phyloP scores from a whole-genome alignment of 2,329 filamentous ascomycete genomes.

The Graphium sp. region DNA sequence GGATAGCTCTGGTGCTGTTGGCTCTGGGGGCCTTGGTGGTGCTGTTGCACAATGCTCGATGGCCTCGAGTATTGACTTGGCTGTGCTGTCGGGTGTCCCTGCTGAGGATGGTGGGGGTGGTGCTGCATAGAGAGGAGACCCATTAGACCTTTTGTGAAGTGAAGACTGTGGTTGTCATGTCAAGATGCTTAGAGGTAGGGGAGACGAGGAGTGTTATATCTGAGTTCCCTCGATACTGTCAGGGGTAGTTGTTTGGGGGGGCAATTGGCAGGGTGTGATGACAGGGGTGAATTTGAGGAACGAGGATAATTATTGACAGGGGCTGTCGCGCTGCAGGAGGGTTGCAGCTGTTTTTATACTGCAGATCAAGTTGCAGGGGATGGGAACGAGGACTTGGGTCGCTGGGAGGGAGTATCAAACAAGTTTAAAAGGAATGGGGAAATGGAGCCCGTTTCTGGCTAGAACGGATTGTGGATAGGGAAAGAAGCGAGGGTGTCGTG shows the following conservation, averaged over 20 bases:
- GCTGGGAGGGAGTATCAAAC: too few relatives aligned
- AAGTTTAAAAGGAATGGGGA: too few relatives aligned
- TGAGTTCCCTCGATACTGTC: conserved; percentile 23
- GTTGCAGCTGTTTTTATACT: too few relatives aligned
- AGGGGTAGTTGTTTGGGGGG: conserved; percentile 19
- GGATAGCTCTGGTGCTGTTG: conserved; percentile 53
- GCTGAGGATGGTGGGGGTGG: conserved; percentile 46
- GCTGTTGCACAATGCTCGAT: conserved; percentile 57
- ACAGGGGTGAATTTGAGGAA: neutral
- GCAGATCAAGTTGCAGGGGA: too few relatives aligned
- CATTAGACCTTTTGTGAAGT: conserved; percentile 27
- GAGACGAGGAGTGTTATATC: conserved; percentile 23
- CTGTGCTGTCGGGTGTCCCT: conserved; percentile 36
- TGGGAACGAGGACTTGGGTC: too few relatives aligned
- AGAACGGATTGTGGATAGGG: too few relatives aligned
- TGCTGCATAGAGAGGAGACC: conserved; percentile 52
- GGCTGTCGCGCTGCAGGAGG: too few relatives aligned
- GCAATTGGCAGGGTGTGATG: conserved; percentile 2
- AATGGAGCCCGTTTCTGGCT: too few relatives aligned
- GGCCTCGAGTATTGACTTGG: conserved; percentile 47
- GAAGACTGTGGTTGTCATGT: conserved; percentile 14
- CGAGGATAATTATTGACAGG: conserved; percentile 2
- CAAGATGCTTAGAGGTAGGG: conserved; percentile 7
- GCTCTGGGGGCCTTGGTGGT: conserved; percentile 36
- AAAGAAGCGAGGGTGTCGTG: too few relatives aligned